Evolutionary conservation across 2,329 filamentous ascomycete species (phyloP).

Genomic region (Apiospora koreana): DNA sequence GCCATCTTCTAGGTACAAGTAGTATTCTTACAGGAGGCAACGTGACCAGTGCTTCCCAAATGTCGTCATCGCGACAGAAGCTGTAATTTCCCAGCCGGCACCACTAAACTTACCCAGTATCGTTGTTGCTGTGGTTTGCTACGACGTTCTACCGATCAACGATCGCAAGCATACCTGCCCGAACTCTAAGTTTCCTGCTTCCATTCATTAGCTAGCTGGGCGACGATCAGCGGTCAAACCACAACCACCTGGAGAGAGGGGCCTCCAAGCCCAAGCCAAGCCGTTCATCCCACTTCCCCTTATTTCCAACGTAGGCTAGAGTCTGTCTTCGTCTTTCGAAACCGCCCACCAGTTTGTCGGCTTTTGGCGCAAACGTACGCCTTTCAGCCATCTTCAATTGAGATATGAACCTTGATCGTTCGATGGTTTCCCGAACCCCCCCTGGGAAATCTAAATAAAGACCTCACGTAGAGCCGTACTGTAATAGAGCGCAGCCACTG

Average conservation of each 20-base stretch:
- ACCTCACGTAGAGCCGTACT: background rate
- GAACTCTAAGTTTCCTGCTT: background rate
- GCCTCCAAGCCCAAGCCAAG: background rate
- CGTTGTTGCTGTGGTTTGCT: background rate
- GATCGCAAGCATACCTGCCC: background rate
- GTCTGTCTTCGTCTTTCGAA: background rate
- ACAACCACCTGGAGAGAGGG: background rate
- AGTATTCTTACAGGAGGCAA: background rate
- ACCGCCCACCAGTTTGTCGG: background rate
- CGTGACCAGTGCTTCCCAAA: background rate
- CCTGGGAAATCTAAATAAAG: background rate
- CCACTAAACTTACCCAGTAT: background rate
- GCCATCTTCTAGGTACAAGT: background rate
- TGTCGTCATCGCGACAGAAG: background rate
- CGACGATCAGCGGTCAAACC: slow-evolving; percentile 6
- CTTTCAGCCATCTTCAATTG: background rate
- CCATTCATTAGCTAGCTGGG: background rate
- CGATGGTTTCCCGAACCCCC: background rate
- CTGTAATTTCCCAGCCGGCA: background rate
- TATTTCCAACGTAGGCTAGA: background rate
- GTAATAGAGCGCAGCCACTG: background rate
- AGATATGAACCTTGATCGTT: background rate
- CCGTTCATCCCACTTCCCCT: background rate
- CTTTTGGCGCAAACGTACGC: background rate
- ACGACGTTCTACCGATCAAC: background rate